Evolutionary conservation across 441 rosid species (phyloP).

Genomic region (Gossypium lobatum): DNA sequence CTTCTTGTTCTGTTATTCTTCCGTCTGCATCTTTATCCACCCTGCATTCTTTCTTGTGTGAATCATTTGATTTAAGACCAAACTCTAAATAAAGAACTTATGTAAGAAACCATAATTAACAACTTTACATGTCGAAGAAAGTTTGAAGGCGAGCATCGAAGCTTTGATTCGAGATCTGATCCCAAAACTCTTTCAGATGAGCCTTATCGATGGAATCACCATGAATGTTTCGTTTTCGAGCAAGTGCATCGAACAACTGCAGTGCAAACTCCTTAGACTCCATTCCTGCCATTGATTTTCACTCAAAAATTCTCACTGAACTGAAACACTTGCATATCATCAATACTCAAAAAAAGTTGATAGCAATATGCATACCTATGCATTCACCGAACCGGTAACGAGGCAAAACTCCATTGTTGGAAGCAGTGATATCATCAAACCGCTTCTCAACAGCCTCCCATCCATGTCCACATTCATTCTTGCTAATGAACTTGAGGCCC

Average conservation of each 20-base stretch:
- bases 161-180: constrained; percentile 45
- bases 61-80: not conserved
- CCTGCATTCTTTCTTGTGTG: constrained; percentile 25
- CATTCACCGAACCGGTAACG: constrained; percentile 47
- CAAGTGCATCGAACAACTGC: constrained; percentile 42
- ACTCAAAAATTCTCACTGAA: not conserved
- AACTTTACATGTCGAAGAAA: constrained; percentile 53
- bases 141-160: constrained; percentile 50
- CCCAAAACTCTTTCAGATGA: constrained; percentile 45
- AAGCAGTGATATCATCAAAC: constrained; percentile 27
- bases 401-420: constrained; percentile 26
- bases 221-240: constrained; percentile 24
- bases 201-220: constrained; percentile 31
- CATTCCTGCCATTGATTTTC: constrained; percentile 30
- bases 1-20: constrained; percentile 39
- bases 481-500: constrained; percentile 47
- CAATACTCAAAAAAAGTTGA: too few relatives aligned
- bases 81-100: not conserved
- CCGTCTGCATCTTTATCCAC: constrained; percentile 59
- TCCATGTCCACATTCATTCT: constrained; percentile 33
- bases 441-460: constrained; percentile 44
- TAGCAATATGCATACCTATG: constrained; percentile 26
- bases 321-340: not conserved
- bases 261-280: constrained; percentile 42
- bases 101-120: not conserved